Evolutionary conservation across 2,329 filamentous ascomycete genomes (phyloP), one percentile per base, ranked within the genome.

Genomic region (Pseudofabraea citricarpa): DNA sequence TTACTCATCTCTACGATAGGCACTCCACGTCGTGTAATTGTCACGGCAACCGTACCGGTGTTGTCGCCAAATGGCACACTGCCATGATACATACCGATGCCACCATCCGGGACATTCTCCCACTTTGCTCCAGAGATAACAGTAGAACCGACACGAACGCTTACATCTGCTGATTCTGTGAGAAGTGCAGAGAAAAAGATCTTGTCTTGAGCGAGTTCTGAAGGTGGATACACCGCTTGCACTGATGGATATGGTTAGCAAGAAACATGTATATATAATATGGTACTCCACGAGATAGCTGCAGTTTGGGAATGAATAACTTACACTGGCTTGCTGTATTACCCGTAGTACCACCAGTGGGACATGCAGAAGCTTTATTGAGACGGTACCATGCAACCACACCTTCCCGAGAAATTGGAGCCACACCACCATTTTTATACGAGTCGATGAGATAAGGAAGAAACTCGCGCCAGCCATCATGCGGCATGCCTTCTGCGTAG

Each of bases 401-500:
- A 19, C 52, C 53, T 35, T 65, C 64, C 1, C 19, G 15, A 3
- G 24, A 18, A 12, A 44, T 35, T n/a, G n/a, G n/a, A n/a, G n/a
- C n/a, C n/a, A n/a, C n/a, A n/a, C n/a, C n/a, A n/a, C n/a, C n/a
- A n/a, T n/a, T n/a, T n/a, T n/a, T n/a, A n/a, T n/a, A n/a, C n/a
- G n/a, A n/a, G n/a, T 31, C 10, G 10, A 31, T 40, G 15, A 29
- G 13, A 15, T 18, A 29, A 2, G 37, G 24, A 3, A 40, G 21
- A 26, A 40, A 46, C 15, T 56, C 53, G 18, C 68, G 67, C 67
- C 71, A 75, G 23, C 61, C 71, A 27, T 72, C 67, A 55, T 77
- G 74, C 4, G 67, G 65, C 57, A 70, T 64, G 45, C 64, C 62
- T 12, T 62, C 44, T 38, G 67, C 71, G 48, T 75, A 77, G 16